Percentiles rank a stretch among this genome's conserved stretches.
Evolutionary conservation across 2,329 filamentous ascomycete species (phyloP).

Genomic region (Exophiala xenobiotica): DNA sequence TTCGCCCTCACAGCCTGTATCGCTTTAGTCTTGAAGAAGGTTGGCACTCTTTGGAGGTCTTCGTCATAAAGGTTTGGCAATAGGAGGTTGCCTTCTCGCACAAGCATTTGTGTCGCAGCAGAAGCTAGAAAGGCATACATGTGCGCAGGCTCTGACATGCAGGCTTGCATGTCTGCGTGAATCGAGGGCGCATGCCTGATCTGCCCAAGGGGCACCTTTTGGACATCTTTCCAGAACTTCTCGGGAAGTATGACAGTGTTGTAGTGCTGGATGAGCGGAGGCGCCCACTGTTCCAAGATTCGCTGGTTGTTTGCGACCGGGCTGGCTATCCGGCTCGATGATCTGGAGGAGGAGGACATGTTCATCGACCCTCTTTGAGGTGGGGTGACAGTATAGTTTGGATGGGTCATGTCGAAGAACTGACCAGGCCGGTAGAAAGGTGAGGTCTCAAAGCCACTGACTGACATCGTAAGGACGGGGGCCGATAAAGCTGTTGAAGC

Average conservation of each 20-base stretch:
- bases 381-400: background rate
- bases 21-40: slow-evolving; percentile 25
- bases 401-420: slow-evolving; percentile 11
- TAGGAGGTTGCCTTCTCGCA: slow-evolving; percentile 20
- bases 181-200: slow-evolving; percentile 23
- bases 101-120: slow-evolving; percentile 20
- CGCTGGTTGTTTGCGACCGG: slow-evolving; percentile 5
- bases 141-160: slow-evolving; percentile 25
- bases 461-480: background rate
- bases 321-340: slow-evolving; percentile 6
- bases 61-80: slow-evolving; percentile 18
- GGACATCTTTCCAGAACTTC: slow-evolving; percentile 24
- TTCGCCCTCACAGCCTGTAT: slow-evolving; percentile 21
- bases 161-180: slow-evolving; percentile 25
- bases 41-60: slow-evolving; percentile 14
- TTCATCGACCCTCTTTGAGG: background rate
- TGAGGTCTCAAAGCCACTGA: slow-evolving; percentile 5
- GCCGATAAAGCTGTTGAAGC: slow-evolving; percentile 8
- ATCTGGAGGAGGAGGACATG: slow-evolving; percentile 1
- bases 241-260: slow-evolving; percentile 23
- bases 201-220: slow-evolving; percentile 16
- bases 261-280: slow-evolving; percentile 23
- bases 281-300: slow-evolving; percentile 24
- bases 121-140: slow-evolving; percentile 26
- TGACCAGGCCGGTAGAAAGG: slow-evolving; percentile 13